phyloP scores from a whole-genome alignment of 2,329 filamentous ascomycete species.

The Pseudocercospora musae region DNA sequence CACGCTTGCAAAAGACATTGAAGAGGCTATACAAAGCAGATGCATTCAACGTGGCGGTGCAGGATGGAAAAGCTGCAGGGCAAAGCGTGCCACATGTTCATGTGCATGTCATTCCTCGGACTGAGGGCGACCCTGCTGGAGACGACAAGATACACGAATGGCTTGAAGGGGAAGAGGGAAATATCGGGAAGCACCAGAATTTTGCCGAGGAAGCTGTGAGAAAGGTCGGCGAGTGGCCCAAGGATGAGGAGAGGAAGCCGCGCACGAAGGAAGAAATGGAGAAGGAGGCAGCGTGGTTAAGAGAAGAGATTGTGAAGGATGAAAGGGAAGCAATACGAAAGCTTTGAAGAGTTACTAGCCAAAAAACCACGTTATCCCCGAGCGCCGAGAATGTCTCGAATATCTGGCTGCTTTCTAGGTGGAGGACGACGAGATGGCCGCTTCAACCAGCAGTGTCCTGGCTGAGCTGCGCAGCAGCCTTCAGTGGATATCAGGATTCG shows the following conservation, averaged over 20 bases:
- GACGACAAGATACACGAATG: conserved; percentile 76
- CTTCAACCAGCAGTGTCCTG: no score
- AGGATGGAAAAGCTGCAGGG: conserved; percentile 84
- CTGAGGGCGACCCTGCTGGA: conserved; percentile 56
- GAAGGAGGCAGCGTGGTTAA: conserved; percentile 69
- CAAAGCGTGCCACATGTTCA: conserved; percentile 95
- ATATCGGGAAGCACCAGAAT: conserved; percentile 70
- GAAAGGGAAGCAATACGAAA: conserved; percentile 8
- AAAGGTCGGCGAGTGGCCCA: conserved; percentile 58
- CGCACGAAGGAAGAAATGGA: conserved; percentile 74
- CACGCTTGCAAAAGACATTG: conserved; percentile 71
- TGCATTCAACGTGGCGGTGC: conserved; percentile 90
- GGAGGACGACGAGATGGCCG: no score
- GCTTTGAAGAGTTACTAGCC: background rate
- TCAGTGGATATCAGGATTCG: no score
- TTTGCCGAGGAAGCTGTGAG: conserved; percentile 45
- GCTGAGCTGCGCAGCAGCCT: no score
- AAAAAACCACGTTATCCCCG: no score
- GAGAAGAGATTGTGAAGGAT: conserved; percentile 52
- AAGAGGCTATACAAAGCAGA: conserved; percentile 60
- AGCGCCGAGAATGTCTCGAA: no score
- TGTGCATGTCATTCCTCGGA: conserved; percentile 82
- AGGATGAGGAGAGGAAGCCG: conserved; percentile 61
- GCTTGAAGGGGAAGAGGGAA: conserved; percentile 80
- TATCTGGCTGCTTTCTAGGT: no score